Conservation (phyloP, 139 green algal species). For the Pleodorina starrii region DNA sequence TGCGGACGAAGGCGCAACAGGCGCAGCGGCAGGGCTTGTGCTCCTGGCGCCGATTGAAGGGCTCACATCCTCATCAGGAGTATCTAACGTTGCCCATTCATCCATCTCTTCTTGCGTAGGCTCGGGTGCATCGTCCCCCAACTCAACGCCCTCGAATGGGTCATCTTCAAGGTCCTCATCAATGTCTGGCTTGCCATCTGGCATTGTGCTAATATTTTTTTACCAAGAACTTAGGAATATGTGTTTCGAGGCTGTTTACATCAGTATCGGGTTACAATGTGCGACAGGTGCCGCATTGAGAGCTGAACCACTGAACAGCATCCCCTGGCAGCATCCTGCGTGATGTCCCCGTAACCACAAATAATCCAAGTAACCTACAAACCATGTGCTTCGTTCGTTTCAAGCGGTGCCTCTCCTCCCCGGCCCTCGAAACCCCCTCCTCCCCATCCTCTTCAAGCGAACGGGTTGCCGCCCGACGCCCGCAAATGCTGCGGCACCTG, state of each 20-base stretch:
- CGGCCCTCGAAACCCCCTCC: background rate
- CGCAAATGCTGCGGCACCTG: background rate
- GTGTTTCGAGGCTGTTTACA: too few species aligned
- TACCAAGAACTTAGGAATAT: background rate
- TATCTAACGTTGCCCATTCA: constrained; percentile 45
- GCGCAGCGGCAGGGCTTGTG: background rate
- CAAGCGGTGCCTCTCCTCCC: background rate
- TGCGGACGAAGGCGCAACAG: background rate
- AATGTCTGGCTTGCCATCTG: constrained; percentile 10
- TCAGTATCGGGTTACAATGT: too few species aligned
- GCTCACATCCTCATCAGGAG: background rate
- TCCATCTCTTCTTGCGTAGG: constrained; percentile 37
- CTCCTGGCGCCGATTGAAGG: background rate
- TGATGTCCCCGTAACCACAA: too few species aligned
- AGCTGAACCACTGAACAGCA: too few species aligned
- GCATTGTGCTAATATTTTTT: constrained; percentile 12
- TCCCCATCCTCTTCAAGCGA: background rate
- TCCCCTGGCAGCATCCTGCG: too few species aligned
- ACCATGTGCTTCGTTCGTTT: background rate
- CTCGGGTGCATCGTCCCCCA: background rate
- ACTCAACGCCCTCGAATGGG: constrained; percentile 29
- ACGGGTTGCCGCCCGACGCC: background rate
- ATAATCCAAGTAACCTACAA: background rate
- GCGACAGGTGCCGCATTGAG: too few species aligned
- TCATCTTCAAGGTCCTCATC: constrained; percentile 29